phyloP scores from a whole-genome alignment of 345 rosid species.

The Pelargonium nanum region DNA sequence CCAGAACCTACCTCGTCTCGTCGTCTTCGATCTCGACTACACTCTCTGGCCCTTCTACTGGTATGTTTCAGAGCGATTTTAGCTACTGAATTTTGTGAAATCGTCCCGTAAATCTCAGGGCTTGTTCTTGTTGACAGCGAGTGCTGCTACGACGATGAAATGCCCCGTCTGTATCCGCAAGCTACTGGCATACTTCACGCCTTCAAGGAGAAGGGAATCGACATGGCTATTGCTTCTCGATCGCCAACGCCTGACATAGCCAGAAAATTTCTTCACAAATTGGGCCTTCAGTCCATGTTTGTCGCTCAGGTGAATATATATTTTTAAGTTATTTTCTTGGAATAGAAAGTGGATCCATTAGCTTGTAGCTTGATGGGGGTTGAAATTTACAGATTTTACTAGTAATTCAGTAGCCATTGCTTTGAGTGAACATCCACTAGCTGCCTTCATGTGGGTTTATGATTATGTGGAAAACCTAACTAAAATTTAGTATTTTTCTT shows the following conservation, averaged over 20 bases:
- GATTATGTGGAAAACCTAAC: not conserved
- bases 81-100: not conserved
- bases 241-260: constrained; percentile 74
- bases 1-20: constrained; percentile 33
- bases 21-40: constrained; percentile 53
- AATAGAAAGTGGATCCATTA: not conserved
- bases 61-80: constrained; percentile 9
- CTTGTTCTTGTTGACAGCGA: not conserved
- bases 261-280: constrained; percentile 50
- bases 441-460: not conserved
- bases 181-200: constrained; percentile 57
- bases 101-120: not conserved
- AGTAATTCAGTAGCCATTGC: not conserved
- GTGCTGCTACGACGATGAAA: constrained; percentile 24
- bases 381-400: not conserved
- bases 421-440: not conserved
- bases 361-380: not conserved
- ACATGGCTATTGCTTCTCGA: constrained; percentile 70
- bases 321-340: not conserved
- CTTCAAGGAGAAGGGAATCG: constrained; percentile 60
- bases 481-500: not conserved
- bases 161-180: constrained; percentile 72
- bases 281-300: constrained; percentile 46
- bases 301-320: constrained; percentile 42
- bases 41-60: constrained; percentile 62